Evolutionary conservation across 2,329 filamentous ascomycete genomes (phyloP), one percentile per base, ranked within the genome.

Genomic region (Sphaerulina populicola): DNA sequence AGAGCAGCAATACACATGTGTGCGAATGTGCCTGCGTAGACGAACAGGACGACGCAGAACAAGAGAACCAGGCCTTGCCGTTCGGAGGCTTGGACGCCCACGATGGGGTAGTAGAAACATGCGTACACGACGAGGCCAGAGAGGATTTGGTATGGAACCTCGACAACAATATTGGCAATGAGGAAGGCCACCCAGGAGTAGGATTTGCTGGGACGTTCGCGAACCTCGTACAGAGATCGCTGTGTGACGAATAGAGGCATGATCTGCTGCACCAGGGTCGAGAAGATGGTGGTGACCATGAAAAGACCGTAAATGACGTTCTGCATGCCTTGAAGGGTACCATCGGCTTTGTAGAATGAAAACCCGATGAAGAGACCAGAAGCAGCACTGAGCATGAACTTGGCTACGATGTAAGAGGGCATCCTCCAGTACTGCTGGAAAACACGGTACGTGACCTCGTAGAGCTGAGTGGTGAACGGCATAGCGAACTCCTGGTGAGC

Each of bases 141-240:
- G 8, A 87, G 49, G 33, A 81, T 73, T 47, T 80, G 75, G 68
- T 76, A 89, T 0, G 84, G 84, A 1, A 88, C 73, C 64, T 90
- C 86, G 44, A 86, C 83, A 2, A 85, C 47, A 48, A 88, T 78
- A 63, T 87, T 86, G 62, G 82, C 78, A 2, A 84, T 69, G 65
- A 89, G 77, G 68, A 89, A 88, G 0, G 77, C 82, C 58, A 80
- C 76, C 85, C 85, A 89, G 0, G 81, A 86, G 70, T 89, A 90
- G 0, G 81, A 75, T 62, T 87, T 87, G 66, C 77, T 80, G 0
- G 82, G 77, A 3, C 77, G 71, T 60, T 82, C 78, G 49, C 78
- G 77, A 10, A 74, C 76, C 66, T 82, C 78, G 65, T 81, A 81
- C 4, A 82, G 68, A 2, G 76, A 72, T 44, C 79, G 73, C 61